Conservation (phyloP, 139 green algal genomes). For the Spirogloea muscicola region DNA sequence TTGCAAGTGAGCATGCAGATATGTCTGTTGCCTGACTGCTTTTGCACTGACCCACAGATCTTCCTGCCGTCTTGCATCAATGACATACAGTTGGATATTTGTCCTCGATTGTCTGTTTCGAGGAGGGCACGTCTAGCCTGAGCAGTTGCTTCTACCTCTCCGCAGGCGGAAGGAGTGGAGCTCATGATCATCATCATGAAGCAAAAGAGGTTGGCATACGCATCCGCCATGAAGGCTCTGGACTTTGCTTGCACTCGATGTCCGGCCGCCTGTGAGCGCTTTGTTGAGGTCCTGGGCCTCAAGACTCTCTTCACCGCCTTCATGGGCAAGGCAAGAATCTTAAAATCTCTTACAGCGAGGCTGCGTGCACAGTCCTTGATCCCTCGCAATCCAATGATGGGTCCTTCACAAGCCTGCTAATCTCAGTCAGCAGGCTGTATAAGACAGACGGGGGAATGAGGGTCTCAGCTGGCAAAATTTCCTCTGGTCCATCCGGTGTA, state of each 20-base stretch:
- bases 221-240: slow-evolving; percentile 73
- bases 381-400: background rate
- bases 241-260: slow-evolving; percentile 82
- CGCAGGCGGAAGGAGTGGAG: slow-evolving; percentile 77
- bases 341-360: too few relatives aligned
- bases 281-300: slow-evolving; percentile 63
- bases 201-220: slow-evolving; percentile 56
- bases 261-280: slow-evolving; percentile 59
- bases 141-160: too few relatives aligned
- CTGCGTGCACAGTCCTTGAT: background rate
- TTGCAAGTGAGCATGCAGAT: too few relatives aligned
- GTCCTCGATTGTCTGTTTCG: too few relatives aligned
- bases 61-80: too few relatives aligned
- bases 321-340: slow-evolving; percentile 76
- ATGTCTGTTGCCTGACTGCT: too few relatives aligned
- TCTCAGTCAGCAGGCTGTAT: background rate
- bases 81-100: too few relatives aligned
- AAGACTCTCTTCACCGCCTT: slow-evolving; percentile 86
- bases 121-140: too few relatives aligned
- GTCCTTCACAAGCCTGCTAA: background rate
- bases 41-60: too few relatives aligned
- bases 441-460: background rate
- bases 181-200: slow-evolving; percentile 91
- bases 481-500: background rate
- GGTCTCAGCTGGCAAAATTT: background rate